Evolutionary conservation across 176 grass and related monocot genomes (phyloP), one percentile per base, ranked within the genome.

Genomic region (Carex pumila): DNA sequence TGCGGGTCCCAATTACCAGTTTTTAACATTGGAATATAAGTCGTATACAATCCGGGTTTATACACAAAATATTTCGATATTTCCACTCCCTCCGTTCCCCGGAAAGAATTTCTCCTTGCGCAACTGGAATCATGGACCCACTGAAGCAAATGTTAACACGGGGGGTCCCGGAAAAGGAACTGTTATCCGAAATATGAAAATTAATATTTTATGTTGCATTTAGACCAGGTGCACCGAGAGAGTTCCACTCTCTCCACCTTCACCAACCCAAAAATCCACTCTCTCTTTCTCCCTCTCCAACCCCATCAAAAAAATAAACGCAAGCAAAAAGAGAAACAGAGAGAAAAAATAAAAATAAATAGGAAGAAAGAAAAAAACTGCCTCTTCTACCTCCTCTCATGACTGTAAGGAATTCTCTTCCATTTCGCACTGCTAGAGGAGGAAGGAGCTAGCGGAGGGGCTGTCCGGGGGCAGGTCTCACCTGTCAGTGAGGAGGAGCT

Each of bases 321-420:
- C 59, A 60, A 50, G 56, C 65, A 30, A 70, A 32, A 65, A 64
- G 77, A 59, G 17, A 30, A 50, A 76, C 67, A 79, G 30, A n/a
- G 36, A 81, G 41, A 83, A 25, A 63, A 25, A 63, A 81, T 50
- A 87, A 87, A 85, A 91, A 68, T 4, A 76, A 85, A 50, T 84
- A 87, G 64, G 29, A 45, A 80, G 63, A 86, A 69, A 84, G 81
- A 89, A 80, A 87, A 88, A 85, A 83, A 62, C 74, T 53, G 80
- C 70, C 21, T 59, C 54, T 78, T 91, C 65, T 87, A 71, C 71
- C 84, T 71, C 39, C 79, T 64, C 82, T 53, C 59, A 81, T 81
- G 79, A 37, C 45, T 22, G 36, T 22, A 45, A 83, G 61, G 80
- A 54, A 29, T 6, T 56, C 13, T 52, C 49, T 15, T 57, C 73